Evolutionary conservation across 1,284 basidiomycete species (phyloP).

Genomic region (Malassezia caprae): DNA sequence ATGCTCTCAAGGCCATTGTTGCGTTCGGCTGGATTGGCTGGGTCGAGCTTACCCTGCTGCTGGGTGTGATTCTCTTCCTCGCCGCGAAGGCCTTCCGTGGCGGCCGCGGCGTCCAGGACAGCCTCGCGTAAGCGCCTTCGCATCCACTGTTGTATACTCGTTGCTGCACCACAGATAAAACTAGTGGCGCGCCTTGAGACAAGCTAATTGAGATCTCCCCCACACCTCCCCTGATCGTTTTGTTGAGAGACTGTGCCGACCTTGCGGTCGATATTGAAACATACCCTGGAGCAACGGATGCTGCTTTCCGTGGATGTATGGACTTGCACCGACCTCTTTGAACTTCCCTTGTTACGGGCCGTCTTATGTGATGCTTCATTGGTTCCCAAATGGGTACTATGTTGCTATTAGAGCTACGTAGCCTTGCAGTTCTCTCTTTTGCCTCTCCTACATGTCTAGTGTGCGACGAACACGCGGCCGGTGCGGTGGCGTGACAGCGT

Average conservation of each 20-base stretch:
- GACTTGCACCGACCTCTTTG: neutral
- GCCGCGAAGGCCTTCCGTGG: constrained; percentile 43
- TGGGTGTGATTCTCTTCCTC: constrained; percentile 32
- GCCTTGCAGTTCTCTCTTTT: neutral
- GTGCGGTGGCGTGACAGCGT: no score
- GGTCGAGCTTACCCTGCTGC: constrained; percentile 33
- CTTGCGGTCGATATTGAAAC: constrained; percentile 4
- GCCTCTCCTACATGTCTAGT: neutral
- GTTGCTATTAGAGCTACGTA: neutral
- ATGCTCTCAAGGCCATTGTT: constrained; percentile 35
- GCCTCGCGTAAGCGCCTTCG: constrained; percentile 19
- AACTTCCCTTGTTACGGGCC: neutral
- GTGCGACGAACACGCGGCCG: no score
- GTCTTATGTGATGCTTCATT: neutral
- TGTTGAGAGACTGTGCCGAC: constrained; percentile 6
- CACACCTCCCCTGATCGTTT: neutral
- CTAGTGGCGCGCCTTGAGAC: neutral
- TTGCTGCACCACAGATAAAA: constrained; percentile 2
- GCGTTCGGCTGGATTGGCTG: constrained; percentile 47
- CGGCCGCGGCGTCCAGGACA: constrained; percentile 43
- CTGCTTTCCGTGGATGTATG: neutral
- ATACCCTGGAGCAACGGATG: constrained; percentile 8
- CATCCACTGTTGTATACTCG: neutral
- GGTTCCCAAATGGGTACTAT: neutral
- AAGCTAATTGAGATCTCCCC: constrained; percentile 10